Evolutionary conservation across 2,329 filamentous ascomycete genomes (phyloP).

Genomic region (Colletotrichum coccodes): DNA sequence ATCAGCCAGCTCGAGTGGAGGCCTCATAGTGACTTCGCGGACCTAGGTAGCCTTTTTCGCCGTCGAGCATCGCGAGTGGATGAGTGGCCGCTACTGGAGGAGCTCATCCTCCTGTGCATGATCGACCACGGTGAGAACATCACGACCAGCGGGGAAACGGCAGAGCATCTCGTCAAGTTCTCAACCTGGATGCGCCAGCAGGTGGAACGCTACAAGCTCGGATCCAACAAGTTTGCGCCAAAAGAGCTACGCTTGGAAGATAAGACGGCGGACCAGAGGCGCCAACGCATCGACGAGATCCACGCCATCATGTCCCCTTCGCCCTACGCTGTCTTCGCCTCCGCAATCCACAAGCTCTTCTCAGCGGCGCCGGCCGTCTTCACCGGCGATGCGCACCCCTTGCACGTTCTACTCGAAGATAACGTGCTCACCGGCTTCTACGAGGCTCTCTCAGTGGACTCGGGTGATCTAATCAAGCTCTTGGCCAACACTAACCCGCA

Average conservation of each 20-base stretch:
- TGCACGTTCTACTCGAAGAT: constrained; percentile 35
- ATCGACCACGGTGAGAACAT: background rate
- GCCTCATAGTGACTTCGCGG: background rate
- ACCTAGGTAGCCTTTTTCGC: background rate
- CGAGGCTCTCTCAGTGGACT: background rate
- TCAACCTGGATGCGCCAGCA: background rate
- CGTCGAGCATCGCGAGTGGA: background rate
- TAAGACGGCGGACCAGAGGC: background rate
- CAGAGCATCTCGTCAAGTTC: background rate
- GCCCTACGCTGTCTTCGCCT: background rate
- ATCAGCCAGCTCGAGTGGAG: background rate
- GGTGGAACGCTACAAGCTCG: background rate
- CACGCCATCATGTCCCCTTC: background rate
- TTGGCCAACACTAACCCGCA: no score
- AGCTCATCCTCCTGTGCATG: background rate
- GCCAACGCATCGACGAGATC: background rate
- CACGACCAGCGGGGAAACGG: background rate
- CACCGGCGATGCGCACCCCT: background rate
- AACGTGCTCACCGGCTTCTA: background rate
- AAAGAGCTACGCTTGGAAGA: background rate
- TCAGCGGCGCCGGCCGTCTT: background rate
- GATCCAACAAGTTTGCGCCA: background rate
- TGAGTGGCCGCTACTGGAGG: background rate
- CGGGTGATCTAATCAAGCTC: no score
- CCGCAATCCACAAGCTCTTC: background rate